A percentile compares a stretch with the other conserved stretches of the same genome.
Conservation (phyloP, 768 basidiomycete genomes). For the Tricholoma terreum region DNA sequence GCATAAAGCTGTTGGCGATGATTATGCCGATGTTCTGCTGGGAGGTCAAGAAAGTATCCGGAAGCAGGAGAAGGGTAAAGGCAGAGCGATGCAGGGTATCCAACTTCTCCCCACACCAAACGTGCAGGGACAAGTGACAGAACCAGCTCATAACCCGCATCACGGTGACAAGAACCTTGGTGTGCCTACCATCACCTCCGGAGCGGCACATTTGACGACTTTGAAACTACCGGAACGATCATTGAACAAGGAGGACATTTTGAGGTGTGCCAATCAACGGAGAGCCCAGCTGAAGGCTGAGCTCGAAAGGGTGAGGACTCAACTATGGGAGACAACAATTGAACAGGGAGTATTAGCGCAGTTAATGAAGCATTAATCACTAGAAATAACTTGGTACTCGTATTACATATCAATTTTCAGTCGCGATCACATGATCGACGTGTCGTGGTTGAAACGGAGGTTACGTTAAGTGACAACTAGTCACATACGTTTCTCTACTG, state of each 20-base stretch:
- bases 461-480: conserved; percentile 12
- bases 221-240: background rate
- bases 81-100: conserved; percentile 12
- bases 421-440: conserved; percentile 23
- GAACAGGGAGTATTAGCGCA: conserved; percentile 63
- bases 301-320: conserved; percentile 57
- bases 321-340: conserved; percentile 71
- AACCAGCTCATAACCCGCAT: background rate
- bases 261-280: conserved; percentile 53
- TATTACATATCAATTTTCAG: background rate
- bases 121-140: background rate
- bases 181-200: background rate
- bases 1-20: conserved; percentile 10
- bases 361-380: conserved; percentile 36
- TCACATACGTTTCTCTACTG: conserved; percentile 8
- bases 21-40: background rate
- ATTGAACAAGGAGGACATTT: conserved; percentile 40
- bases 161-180: background rate
- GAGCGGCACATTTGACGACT: background rate
- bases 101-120: background rate
- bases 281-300: conserved; percentile 50
- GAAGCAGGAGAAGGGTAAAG: conserved; percentile 24
- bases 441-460: conserved; percentile 19
- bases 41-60: background rate
- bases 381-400: no score